Evolutionary conservation across 1,284 basidiomycete genomes (phyloP), one percentile per base, ranked within the genome.

Genomic region (Puccinia sorghi): DNA sequence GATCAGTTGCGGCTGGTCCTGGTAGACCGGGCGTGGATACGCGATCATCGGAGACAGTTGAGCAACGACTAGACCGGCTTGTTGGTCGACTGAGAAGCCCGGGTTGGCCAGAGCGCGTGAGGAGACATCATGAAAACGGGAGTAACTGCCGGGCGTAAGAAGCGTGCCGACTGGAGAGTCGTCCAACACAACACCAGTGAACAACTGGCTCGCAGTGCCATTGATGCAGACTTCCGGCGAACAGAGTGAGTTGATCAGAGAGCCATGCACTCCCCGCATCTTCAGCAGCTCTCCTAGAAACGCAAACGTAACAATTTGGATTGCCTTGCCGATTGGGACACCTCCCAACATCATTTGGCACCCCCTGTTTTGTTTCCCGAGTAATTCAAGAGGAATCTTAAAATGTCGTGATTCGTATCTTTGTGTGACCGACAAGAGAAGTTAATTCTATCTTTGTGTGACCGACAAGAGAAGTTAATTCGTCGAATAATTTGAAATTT

Each of bases 1-100:
- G 50, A 54, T 32, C 15, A 70, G 50, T 48, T 70, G 50, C 11
- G 67, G 67, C 32, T 70, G 25, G 32, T 54, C 67, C 22, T 54
- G 67, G 39, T 70, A 70, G 15, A 37, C 2, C 11, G 67, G 67
- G 54, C 48, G 67, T 32, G 67, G 50, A 32, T 70, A 70, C 37
- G 32, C 25, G 27, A 70, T 70, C 67, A 70, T 50, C 17, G 67
- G 67, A 17, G 67, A 70, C 4, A 50, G 32, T 70, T 70, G 67
- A 54, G 67, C 39, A 15, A 70, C 50, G 25, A 50, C 9, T 70
- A 70, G 67, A 32, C 48, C 67, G 50, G 46, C 67, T 70, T 70
- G 67, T 11, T 70, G 67, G 39, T 70, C 22, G 20, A 54, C 22
- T 39, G 17, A 8, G 39, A 70, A 70, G 13, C 67, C 67, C 25